Base-by-base conservation (phyloP, 2,329 filamentous ascomycete species). In the Penicillium polonicum region DNA sequence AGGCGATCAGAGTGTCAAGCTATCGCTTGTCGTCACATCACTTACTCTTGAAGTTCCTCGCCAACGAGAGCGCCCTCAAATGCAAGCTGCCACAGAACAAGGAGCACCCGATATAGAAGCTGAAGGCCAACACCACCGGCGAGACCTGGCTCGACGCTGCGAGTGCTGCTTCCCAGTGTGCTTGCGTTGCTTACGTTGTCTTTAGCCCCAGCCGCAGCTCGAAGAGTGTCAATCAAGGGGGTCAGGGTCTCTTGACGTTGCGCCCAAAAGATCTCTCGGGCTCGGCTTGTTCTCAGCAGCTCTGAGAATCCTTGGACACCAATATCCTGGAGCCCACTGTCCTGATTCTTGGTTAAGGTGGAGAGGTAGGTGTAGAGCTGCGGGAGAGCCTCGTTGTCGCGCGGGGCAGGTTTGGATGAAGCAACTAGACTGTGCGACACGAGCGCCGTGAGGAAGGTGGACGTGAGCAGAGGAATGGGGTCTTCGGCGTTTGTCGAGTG, bases 51-150 rank as follows among this genome's bases (percentile, higher is more conserved):
- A 57, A 99, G 81, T 42, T 93, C 92, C 58, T 88, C 87, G 13
- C 91, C 91, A 48, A 89, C 81, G 13, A 85, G 74, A 57, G 80
- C 75, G 31, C 82, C 85, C 73, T 97, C 94, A 65, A 99, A 99
- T 71, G 92, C 96, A 65, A 99, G 82, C 79, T 97, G 92, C 94
- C 94, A 99, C 58, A 99, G 80, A 13, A 96, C 92, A 50, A 99
- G 82, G 23, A 99, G 83, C 17, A 97, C 90, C 70, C 97, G 91
- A 74, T 99, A 99, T 41, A 99, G 83, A 41, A 97, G 83, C 74
- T 99, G 94, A 41, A 99, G 80, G 2, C 92, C 91, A 59, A 99
- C 91, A 9, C 92, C 92, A 48, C 92, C 91, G 57, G 79, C 76
- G 44, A 87, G 76, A 41, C 82, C 79, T 51, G 78, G 76, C 60